Percentiles rank a stretch among this genome's conserved stretches.
phyloP scores from a whole-genome alignment of 352 stramenopile species.

The Pythium sukuiense region DNA sequence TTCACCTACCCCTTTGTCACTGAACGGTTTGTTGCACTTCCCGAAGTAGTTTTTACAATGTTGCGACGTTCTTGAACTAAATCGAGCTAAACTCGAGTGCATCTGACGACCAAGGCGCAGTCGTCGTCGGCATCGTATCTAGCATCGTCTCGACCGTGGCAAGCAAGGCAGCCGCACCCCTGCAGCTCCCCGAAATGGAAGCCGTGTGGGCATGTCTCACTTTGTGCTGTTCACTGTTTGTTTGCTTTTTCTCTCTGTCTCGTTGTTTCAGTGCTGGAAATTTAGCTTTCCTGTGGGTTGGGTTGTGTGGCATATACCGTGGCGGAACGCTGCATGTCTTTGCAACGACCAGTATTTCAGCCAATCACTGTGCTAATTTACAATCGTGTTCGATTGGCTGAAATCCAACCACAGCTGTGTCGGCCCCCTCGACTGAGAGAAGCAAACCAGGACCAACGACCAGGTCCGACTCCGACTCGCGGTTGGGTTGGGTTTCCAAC shows the following conservation, averaged over 20 bases:
- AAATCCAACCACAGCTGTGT: constrained; percentile 16
- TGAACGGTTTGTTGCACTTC: constrained; percentile 3
- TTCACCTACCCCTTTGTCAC: constrained; percentile 12
- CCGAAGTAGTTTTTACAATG: neutral
- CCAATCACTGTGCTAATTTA: constrained; percentile 6
- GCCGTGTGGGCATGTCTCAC: neutral
- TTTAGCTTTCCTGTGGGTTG: neutral
- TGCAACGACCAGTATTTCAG: constrained; percentile 8
- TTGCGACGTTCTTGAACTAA: neutral
- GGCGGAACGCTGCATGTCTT: constrained; percentile 9
- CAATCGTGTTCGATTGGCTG: neutral
- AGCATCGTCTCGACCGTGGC: neutral
- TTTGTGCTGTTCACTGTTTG: neutral
- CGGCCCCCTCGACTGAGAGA: constrained; percentile 3
- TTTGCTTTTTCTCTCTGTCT: constrained; percentile 14
- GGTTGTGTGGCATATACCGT: neutral
- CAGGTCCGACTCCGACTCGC: constrained; percentile 32
- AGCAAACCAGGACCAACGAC: constrained; percentile 11
- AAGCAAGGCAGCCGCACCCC: neutral
- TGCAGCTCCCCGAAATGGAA: too few species aligned
- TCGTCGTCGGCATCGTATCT: neutral
- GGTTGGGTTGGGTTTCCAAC: too few species aligned
- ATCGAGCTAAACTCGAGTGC: neutral
- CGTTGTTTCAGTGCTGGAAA: constrained; percentile 10
- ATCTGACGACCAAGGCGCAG: neutral